phyloP scores from a whole-genome alignment of 257 asterid species.

The Lavandula angustifolia region DNA sequence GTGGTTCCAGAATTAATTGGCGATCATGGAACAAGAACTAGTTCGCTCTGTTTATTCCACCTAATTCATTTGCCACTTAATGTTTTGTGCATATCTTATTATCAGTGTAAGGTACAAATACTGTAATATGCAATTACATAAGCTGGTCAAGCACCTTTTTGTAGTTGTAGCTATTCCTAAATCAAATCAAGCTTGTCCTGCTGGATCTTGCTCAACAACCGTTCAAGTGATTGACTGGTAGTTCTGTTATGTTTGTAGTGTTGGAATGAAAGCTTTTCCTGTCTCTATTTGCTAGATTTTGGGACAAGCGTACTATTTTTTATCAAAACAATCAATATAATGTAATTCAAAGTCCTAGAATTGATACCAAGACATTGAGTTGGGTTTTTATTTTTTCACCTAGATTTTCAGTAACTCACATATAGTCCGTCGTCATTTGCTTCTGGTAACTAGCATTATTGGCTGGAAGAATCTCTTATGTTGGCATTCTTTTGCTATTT shows the following conservation, averaged over 20 bases:
- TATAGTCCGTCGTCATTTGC: not conserved
- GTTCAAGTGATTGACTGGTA: not conserved
- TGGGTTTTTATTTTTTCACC: not conserved
- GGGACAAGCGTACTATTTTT: not conserved
- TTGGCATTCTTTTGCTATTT: conserved; percentile 28
- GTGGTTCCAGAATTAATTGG: not conserved
- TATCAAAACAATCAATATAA: not conserved
- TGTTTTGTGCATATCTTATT: too few relatives aligned
- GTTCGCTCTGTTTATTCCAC: too few relatives aligned
- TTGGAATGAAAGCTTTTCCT: not conserved
- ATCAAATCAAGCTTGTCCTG: not conserved
- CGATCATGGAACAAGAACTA: too few relatives aligned
- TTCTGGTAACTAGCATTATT: conserved; percentile 8
- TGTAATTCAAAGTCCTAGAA: not conserved
- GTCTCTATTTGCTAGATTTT: conserved; percentile 21
- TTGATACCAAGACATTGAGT: not conserved
- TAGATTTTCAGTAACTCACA: conserved; percentile 9
- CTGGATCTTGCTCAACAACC: not conserved
- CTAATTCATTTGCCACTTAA: too few relatives aligned
- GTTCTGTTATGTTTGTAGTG: conserved; percentile 1
- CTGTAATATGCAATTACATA: too few relatives aligned
- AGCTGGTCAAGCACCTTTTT: not conserved
- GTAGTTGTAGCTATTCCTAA: conserved; percentile 10
- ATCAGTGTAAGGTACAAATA: too few relatives aligned
- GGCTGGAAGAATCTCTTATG: conserved; percentile 20